Conservation (phyloP, 805 yeast genomes). For the Wickerhamiella slavikovae region DNA sequence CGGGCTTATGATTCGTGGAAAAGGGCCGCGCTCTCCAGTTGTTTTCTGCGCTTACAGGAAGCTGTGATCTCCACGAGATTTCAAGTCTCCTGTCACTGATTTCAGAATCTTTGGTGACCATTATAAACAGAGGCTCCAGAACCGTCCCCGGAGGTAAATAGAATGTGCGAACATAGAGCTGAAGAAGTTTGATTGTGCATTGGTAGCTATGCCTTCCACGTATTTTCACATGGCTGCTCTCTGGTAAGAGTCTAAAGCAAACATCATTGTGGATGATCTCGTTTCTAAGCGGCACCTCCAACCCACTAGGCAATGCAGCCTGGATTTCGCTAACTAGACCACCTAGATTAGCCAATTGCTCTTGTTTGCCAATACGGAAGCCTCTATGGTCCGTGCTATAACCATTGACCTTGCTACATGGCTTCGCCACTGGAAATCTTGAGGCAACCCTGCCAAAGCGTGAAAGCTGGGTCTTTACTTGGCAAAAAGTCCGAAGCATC, state of each 20-base stretch:
- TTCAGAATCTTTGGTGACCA: constrained; percentile 4
- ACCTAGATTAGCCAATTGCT: constrained; percentile 15
- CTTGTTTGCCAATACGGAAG: constrained; percentile 4
- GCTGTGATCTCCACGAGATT: constrained; percentile 12
- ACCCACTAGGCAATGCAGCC: constrained; percentile 12
- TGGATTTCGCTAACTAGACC: constrained; percentile 11
- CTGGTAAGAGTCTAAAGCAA: constrained; percentile 14
- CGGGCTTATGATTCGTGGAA: background rate
- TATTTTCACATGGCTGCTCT: constrained; percentile 13
- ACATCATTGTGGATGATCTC: constrained; percentile 14
- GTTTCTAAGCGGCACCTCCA: constrained; percentile 11
- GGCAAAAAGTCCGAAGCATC: too few relatives aligned
- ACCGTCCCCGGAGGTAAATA: constrained; percentile 14
- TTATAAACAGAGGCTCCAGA: constrained; percentile 9
- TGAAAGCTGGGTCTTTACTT: too few relatives aligned
- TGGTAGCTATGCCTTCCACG: constrained; percentile 14
- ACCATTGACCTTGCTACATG: too few relatives aligned
- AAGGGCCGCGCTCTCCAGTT: background rate
- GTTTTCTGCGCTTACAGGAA: constrained; percentile 2
- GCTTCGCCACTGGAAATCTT: too few relatives aligned
- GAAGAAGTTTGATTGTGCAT: constrained; percentile 13
- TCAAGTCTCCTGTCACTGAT: constrained; percentile 7
- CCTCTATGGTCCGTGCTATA: too few relatives aligned
- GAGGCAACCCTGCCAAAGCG: too few relatives aligned
- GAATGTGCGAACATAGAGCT: constrained; percentile 12